Base-by-base conservation (phyloP, 345 rosid species). In the Populus alba region DNA sequence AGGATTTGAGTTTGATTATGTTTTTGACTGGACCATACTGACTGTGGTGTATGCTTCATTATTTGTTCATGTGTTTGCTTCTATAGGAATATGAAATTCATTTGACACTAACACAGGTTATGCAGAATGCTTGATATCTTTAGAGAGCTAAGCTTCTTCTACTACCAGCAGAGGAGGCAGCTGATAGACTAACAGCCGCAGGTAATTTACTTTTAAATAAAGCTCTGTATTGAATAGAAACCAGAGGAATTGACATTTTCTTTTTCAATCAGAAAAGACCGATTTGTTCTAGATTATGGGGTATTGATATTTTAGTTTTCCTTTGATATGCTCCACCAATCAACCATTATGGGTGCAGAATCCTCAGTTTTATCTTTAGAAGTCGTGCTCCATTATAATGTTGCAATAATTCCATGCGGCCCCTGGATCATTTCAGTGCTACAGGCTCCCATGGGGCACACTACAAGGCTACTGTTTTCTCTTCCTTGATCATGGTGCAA, bases 1-100 rank as follows among this genome's bases (percentile, higher is more conserved):
- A 96, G 99, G 97, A 68, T 92, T 88, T 85, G 92, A 90, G 71
- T 86, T 91, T 75, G 97, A 96, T 85, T 90, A 85, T 81, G 85
- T 92, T 51, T 96, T 91, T 90, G 99, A 96, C 84, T 96, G 99
- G 99, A 92, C 98, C 22, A 89, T 94, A 75, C 89, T 94, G 55
- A 94, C 43, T 41, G 73, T 57, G 41, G 47, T 65, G 66, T 45
- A 25, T 57, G 47, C 1, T 23, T 29, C 15, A 67, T 20, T 35
- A 66, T 17, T 39, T 17, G 69, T 35, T 66, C 43, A 18, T 8
- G 45, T 18, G 45, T 77, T 53, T 22, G 29, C 27, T 22, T 2
- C 55, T 45, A 16, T 29, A 45, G 18, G 29, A 70, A 73, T 70
- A 57, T 57, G 27, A 57, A 8, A 57, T 63, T 73, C 39, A 27